A percentile compares a stretch with the other conserved stretches of the same genome.
Evolutionary conservation across 352 stramenopile genomes (phyloP).

Genomic region (Phytopythium vexans): DNA sequence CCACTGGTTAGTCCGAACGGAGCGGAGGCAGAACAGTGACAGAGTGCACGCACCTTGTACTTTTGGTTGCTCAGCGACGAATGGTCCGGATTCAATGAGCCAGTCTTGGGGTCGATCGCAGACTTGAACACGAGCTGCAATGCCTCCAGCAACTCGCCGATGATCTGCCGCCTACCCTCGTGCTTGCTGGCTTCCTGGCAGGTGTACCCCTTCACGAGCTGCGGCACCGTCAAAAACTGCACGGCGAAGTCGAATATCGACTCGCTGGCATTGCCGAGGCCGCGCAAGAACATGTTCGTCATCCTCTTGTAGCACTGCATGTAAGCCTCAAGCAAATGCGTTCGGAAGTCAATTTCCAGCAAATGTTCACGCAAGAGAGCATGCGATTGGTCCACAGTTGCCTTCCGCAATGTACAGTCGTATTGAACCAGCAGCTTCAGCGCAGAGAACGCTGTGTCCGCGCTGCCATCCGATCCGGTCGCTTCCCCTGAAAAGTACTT

Average conservation of each 20-base stretch:
- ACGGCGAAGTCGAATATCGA: constrained; percentile 89
- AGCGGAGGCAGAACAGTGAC: too few relatives aligned
- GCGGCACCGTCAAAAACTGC: constrained; percentile 81
- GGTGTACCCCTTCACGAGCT: constrained; percentile 78
- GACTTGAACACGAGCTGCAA: constrained; percentile 62
- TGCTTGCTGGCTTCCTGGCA: constrained; percentile 44
- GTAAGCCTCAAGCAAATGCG: constrained; percentile 76
- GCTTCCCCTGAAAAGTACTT: constrained; percentile 31
- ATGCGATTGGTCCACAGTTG: constrained; percentile 51
- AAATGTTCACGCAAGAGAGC: constrained; percentile 74
- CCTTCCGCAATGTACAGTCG: constrained; percentile 65
- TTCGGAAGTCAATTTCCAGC: constrained; percentile 65
- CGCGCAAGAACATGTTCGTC: constrained; percentile 74
- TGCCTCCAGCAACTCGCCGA: constrained; percentile 56
- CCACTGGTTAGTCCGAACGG: background rate
- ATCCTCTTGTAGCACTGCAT: constrained; percentile 64
- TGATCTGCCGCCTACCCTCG: constrained; percentile 52
- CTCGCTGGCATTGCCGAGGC: constrained; percentile 77
- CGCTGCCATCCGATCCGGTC: background rate
- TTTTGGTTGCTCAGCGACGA: constrained; percentile 78
- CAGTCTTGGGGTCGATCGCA: constrained; percentile 37
- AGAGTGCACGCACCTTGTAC: constrained; percentile 63
- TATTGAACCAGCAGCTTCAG: constrained; percentile 60
- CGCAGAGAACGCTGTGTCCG: constrained; percentile 21
- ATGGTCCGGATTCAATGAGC: constrained; percentile 67